Percentiles rank a stretch among this genome's conserved stretches.
phyloP scores from a whole-genome alignment of 176 grass and related monocot species.

The Guadua angustifolia region DNA sequence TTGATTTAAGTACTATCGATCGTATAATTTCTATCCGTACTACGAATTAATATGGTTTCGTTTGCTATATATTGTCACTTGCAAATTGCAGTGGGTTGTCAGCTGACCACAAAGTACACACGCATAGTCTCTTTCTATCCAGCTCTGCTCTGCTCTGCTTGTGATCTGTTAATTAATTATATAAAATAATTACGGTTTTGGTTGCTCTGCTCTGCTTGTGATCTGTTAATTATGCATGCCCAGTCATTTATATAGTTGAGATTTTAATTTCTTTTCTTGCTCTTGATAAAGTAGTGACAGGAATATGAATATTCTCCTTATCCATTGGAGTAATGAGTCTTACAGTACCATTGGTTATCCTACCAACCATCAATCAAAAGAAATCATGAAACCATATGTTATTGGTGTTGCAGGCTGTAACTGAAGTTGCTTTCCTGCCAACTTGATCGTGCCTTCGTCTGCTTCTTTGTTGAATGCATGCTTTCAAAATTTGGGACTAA shows the following conservation, averaged over 20 bases:
- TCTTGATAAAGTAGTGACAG: background rate
- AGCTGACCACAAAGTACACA: conserved; percentile 26
- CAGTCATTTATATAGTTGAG: background rate
- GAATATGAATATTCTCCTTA: conserved; percentile 6
- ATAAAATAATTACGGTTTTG: background rate
- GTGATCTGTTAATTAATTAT: background rate
- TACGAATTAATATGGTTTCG: background rate
- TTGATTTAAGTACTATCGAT: conserved; percentile 13
- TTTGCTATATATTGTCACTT: background rate
- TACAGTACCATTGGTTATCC: background rate
- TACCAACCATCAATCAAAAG: background rate
- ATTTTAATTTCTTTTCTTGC: background rate
- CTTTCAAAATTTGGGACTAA: background rate
- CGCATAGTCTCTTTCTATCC: conserved; percentile 16
- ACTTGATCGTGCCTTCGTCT: background rate
- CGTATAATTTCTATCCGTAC: conserved; percentile 28
- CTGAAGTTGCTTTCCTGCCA: background rate
- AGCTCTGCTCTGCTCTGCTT: background rate
- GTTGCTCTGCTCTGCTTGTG: background rate
- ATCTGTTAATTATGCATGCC: background rate
- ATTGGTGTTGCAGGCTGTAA: background rate
- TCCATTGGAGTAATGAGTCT: background rate
- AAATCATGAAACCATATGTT: background rate
- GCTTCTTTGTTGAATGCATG: background rate
- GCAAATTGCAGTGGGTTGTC: conserved; percentile 16